These are phyloP conservation scores for Microcyclosporella mali DNA, from an alignment of 2,329 filamentous ascomycete species.

Conservation along the genomic window DNA sequence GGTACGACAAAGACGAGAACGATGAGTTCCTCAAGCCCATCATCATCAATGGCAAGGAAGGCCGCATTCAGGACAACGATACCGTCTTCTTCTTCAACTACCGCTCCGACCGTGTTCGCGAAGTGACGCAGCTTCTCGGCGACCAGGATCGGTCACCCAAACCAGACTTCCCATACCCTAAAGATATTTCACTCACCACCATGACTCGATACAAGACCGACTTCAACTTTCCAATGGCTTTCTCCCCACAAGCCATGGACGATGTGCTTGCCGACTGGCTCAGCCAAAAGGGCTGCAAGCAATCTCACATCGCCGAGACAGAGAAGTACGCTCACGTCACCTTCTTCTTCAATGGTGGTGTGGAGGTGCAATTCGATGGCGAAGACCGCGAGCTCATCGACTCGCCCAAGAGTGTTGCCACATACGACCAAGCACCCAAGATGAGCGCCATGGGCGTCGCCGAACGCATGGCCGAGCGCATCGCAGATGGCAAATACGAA, in stretches of 20 bases:
- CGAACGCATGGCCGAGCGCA: constrained; percentile 80
- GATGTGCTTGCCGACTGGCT: constrained; percentile 98
- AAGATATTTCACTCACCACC: constrained; percentile 79
- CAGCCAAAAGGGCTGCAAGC: constrained; percentile 78
- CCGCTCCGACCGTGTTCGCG: constrained; percentile 92
- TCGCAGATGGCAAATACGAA: constrained; percentile 78
- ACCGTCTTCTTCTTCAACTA: constrained; percentile 99
- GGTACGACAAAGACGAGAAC: constrained; percentile 80
- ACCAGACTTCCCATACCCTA: constrained; percentile 89
- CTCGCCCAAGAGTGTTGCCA: constrained; percentile 80
- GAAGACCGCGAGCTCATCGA: constrained; percentile 91
- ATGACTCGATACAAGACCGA: constrained; percentile 99
- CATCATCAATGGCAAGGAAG: constrained; percentile 80
- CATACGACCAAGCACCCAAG: constrained; percentile 89
- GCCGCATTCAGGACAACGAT: constrained; percentile 83
- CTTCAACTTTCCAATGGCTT: constrained; percentile 87
- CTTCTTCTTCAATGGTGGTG: constrained; percentile 99
- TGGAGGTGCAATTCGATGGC: constrained; percentile 90
- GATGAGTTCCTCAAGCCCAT: constrained; percentile 99
- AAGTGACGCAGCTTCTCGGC: constrained; percentile 90
- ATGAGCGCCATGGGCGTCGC: constrained; percentile 93
- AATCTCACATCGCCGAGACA: constrained; percentile 96
- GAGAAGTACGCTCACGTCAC: constrained; percentile 99
- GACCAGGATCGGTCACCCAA: constrained; percentile 84
- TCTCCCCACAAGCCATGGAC: constrained; percentile 90